phyloP scores from a whole-genome alignment of 345 rosid species.

The Iberis pinnata region DNA sequence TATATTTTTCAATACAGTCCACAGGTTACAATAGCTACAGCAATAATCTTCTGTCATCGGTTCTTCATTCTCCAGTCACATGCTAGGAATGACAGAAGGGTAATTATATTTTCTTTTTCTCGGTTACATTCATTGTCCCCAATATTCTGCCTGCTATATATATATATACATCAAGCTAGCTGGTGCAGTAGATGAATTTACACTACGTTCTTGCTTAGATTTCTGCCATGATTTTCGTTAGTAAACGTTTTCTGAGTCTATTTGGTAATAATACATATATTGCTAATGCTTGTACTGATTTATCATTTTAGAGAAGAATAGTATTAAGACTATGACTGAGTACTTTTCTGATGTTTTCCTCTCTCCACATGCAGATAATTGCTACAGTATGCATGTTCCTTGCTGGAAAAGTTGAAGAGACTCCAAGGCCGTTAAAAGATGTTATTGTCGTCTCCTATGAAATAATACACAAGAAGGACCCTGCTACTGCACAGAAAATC shows the following conservation, averaged over 20 bases:
- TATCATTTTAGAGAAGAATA: not conserved
- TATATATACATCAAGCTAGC: not conserved
- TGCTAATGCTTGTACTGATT: not conserved
- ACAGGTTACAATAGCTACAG: slow-evolving; percentile 96
- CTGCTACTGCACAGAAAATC: slow-evolving; percentile 68
- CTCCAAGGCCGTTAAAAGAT: slow-evolving; percentile 90
- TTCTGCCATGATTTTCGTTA: slow-evolving; percentile 11
- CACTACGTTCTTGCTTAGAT: not conserved
- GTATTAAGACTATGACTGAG: slow-evolving; percentile 9
- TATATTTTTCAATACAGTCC: slow-evolving; percentile 58
- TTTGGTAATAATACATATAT: not conserved
- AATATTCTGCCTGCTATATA: not conserved
- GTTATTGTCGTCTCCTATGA: slow-evolving; percentile 93
- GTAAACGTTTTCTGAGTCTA: slow-evolving; percentile 4
- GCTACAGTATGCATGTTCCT: slow-evolving; percentile 98
- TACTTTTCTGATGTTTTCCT: slow-evolving; percentile 12
- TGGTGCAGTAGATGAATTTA: slow-evolving; percentile 9
- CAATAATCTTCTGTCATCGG: slow-evolving; percentile 93
- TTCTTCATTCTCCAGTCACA: slow-evolving; percentile 96
- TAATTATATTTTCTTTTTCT: slow-evolving; percentile 28
- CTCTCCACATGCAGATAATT: slow-evolving; percentile 47
- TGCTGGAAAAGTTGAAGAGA: slow-evolving; percentile 98
- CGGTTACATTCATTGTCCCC: not conserved
- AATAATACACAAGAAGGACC: slow-evolving; percentile 88
- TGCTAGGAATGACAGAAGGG: slow-evolving; percentile 92